Evolutionary conservation across 1,284 basidiomycete species (phyloP).

Genomic region (Leccinum subspadiceum): DNA sequence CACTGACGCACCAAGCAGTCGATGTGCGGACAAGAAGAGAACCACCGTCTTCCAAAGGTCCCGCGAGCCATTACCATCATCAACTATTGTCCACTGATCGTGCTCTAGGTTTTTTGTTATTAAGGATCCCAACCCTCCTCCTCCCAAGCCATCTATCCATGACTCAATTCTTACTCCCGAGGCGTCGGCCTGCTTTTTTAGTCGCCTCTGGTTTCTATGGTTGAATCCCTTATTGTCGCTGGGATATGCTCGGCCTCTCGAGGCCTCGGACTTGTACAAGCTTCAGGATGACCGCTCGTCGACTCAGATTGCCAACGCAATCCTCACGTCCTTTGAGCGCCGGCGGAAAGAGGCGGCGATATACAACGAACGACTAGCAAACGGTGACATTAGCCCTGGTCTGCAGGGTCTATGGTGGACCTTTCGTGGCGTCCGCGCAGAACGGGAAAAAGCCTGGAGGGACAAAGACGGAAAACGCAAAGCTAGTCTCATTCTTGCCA

Average conservation of each 20-base stretch:
- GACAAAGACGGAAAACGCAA: constrained; percentile 60
- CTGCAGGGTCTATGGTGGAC: constrained; percentile 59
- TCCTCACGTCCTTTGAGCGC: constrained; percentile 64
- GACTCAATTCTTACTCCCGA: constrained; percentile 50
- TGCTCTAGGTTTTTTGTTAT: neutral
- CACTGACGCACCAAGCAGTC: neutral
- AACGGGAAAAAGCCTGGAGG: constrained; percentile 63
- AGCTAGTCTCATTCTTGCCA: constrained; percentile 70
- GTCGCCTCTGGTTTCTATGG: constrained; percentile 63
- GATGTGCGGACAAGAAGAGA: neutral
- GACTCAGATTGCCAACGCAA: constrained; percentile 56
- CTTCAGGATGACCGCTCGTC: constrained; percentile 68
- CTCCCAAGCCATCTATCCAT: constrained; percentile 43
- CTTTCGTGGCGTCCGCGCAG: constrained; percentile 49
- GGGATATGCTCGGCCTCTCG: constrained; percentile 75
- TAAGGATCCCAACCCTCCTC: constrained; percentile 29
- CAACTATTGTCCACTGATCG: neutral
- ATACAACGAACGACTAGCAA: constrained; percentile 68
- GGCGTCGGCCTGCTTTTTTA: constrained; percentile 42
- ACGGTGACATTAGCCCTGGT: constrained; percentile 61
- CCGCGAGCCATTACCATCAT: neutral
- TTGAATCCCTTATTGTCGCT: constrained; percentile 67
- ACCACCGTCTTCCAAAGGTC: neutral
- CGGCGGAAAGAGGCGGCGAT: constrained; percentile 59
- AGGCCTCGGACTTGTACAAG: constrained; percentile 83